Percentiles rank a stretch among this genome's conserved stretches.
Conservation (phyloP, 2,329 filamentous ascomycete species). For the Ophiostoma perfectum region DNA sequence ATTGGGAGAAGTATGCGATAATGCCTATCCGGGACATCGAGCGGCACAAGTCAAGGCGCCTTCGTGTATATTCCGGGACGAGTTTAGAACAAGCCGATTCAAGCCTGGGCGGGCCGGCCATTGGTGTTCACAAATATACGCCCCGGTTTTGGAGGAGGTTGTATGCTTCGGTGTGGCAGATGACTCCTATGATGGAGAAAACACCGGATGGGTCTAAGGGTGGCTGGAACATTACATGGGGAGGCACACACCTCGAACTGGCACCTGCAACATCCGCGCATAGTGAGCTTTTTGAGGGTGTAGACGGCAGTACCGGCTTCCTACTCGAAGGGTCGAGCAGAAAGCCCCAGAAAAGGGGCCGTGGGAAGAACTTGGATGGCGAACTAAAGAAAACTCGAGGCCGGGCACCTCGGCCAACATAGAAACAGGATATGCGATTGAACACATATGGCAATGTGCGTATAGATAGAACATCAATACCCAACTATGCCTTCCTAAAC, state of each 20-base stretch:
- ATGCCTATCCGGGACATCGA: slow-evolving; percentile 39
- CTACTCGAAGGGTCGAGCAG: not conserved
- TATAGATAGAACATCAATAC: not conserved
- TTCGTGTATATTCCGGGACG: slow-evolving; percentile 28
- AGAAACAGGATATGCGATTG: no score
- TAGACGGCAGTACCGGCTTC: slow-evolving; percentile 33
- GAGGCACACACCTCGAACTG: slow-evolving; percentile 31
- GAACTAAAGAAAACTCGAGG: not conserved
- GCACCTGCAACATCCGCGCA: slow-evolving; percentile 34
- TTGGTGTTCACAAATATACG: slow-evolving; percentile 35
- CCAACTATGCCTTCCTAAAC: not conserved
- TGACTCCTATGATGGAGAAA: slow-evolving; percentile 40
- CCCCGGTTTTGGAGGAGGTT: slow-evolving; percentile 44
- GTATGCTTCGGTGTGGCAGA: slow-evolving; percentile 43
- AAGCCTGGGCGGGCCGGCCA: slow-evolving; percentile 30
- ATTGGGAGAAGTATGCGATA: slow-evolving; percentile 42
- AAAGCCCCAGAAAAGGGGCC: not conserved
- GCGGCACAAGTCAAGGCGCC: slow-evolving; percentile 33
- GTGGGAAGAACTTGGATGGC: not conserved
- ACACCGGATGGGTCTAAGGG: slow-evolving; percentile 24
- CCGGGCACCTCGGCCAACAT: no score
- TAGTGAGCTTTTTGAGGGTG: slow-evolving; percentile 45
- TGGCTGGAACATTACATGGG: slow-evolving; percentile 44
- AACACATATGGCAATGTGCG: not conserved
- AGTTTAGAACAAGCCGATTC: slow-evolving; percentile 25